Evolutionary conservation across 352 stramenopile species (phyloP), one percentile per base, ranked within the genome.

Genomic region (Phytophthora podocarpi): DNA sequence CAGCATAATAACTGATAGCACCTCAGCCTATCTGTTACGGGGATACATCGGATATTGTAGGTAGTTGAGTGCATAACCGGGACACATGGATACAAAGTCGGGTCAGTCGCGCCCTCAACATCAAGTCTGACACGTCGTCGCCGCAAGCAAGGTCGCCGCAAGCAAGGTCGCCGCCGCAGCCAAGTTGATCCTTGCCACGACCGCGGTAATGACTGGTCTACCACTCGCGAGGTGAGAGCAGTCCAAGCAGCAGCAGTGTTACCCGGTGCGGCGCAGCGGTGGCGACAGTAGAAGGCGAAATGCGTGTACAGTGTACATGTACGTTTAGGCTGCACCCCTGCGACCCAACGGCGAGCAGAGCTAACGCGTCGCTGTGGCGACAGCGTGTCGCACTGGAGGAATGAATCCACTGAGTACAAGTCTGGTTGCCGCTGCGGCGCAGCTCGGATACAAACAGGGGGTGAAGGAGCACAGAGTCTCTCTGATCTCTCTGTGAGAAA

Each of bases 341-440:
- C 49, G 27, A 66, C 9, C 31, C 20, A 34, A 66, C 58, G 48
- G 35, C 13, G 26, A 32, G 24, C 9, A 45, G 37, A 39, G 18
- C 12, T 10, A 27, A 13, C 23, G 20, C 28, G n/a, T 43, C 8
- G 32, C 47, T 41, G 39, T 40, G 18, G 28, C 36, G 12, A 12
- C 26, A 59, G 40, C 48, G 39, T 67, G 58, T 67, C 50, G 58
- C 58, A 67, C 58, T 67, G 28, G 58, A 67, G 50, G 59, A 67
- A 62, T 62, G 50, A 62, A 67, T 56, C 59, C 50, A 37, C 36
- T 18, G 46, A 27, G 27, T 57, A 18, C 43, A 27, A 13, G 42
- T 20, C 42, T 36, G 15, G 18, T 45, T 40, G 55, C 20, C 20
- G 54, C 10, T 13, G 11, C 15, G 11, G 24, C 34, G 26, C 18